Conservation (phyloP, 192 early-diverging fungal genomes). For the Backusella mclennaniae region DNA sequence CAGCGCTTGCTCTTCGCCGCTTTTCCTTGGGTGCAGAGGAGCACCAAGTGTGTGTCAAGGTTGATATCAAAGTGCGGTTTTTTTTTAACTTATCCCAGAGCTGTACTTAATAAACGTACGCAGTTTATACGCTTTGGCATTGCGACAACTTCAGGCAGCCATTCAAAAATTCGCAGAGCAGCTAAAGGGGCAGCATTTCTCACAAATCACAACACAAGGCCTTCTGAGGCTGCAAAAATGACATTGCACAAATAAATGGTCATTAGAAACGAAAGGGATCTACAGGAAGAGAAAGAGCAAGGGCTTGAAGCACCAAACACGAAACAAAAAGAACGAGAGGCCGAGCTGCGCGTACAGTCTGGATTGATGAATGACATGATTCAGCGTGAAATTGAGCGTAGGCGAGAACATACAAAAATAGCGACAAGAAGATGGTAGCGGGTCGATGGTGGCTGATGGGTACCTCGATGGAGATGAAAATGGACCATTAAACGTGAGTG, state of each 20-base stretch:
- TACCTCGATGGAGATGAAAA: slow-evolving; percentile 3
- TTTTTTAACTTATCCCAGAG: slow-evolving; percentile 69
- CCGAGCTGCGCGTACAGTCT: slow-evolving; percentile 32
- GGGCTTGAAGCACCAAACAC: slow-evolving; percentile 31
- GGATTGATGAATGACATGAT: slow-evolving; percentile 34
- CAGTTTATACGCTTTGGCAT: slow-evolving; percentile 52
- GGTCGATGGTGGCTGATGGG: slow-evolving; percentile 23
- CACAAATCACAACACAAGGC: slow-evolving; percentile 50
- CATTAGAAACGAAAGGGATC: slow-evolving; percentile 44
- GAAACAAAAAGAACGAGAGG: slow-evolving; percentile 41
- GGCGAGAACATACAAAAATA: slow-evolving; percentile 26
- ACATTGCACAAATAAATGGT: slow-evolving; percentile 59
- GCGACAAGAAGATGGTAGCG: slow-evolving; percentile 17
- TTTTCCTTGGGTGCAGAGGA: slow-evolving; percentile 45
- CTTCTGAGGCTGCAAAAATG: slow-evolving; percentile 47
- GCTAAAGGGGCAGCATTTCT: slow-evolving; percentile 59
- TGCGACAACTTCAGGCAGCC: slow-evolving; percentile 41
- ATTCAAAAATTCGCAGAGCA: slow-evolving; percentile 37
- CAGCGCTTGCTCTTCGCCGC: slow-evolving; percentile 51
- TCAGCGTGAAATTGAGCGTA: slow-evolving; percentile 30
- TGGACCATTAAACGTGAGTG: slow-evolving; percentile 1
- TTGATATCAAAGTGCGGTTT: slow-evolving; percentile 58
- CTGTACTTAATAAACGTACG: slow-evolving; percentile 46
- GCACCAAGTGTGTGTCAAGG: slow-evolving; percentile 39
- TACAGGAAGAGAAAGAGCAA: slow-evolving; percentile 46